phyloP scores from a whole-genome alignment of 768 basidiomycete genomes.

The Chalciporus pseudorubinellus region DNA sequence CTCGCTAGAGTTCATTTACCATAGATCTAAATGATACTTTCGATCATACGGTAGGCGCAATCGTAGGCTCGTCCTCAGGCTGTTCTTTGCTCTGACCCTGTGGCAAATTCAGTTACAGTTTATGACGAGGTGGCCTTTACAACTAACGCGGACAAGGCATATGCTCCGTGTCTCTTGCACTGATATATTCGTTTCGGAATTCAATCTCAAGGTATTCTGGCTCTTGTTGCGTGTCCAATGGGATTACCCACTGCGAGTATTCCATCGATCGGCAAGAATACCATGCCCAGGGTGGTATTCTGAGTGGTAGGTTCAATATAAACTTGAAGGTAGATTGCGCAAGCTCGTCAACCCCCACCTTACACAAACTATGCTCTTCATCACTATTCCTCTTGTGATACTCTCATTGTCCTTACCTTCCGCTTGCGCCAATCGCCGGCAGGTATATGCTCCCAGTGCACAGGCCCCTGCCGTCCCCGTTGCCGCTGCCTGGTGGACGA shows the following conservation, averaged over 20 bases:
- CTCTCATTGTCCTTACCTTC: constrained; percentile 8
- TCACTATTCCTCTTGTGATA: constrained; percentile 1
- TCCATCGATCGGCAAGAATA: not conserved
- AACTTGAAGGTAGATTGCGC: too few species aligned
- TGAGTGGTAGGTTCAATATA: not conserved
- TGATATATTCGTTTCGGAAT: too few species aligned
- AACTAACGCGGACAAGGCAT: too few species aligned
- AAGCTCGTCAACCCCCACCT: too few species aligned
- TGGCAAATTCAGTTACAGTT: too few species aligned
- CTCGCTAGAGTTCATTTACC: too few species aligned
- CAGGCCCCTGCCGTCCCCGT: constrained; percentile 36
- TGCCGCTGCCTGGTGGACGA: constrained; percentile 63
- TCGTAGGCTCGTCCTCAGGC: too few species aligned
- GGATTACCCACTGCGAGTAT: not conserved
- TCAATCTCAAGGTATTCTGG: not conserved
- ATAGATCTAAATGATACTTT: too few species aligned
- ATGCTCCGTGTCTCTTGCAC: too few species aligned
- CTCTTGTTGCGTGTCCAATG: not conserved
- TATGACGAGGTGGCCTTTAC: too few species aligned
- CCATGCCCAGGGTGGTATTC: not conserved
- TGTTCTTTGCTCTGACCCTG: too few species aligned
- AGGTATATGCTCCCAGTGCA: not conserved
- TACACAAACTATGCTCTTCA: not conserved
- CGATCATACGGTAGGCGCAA: not conserved
- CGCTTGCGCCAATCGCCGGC: not conserved